Percentiles rank a stretch among this genome's conserved stretches.
Conservation (phyloP, 192 early-diverging fungal species). For the Entrophospora sp. region DNA sequence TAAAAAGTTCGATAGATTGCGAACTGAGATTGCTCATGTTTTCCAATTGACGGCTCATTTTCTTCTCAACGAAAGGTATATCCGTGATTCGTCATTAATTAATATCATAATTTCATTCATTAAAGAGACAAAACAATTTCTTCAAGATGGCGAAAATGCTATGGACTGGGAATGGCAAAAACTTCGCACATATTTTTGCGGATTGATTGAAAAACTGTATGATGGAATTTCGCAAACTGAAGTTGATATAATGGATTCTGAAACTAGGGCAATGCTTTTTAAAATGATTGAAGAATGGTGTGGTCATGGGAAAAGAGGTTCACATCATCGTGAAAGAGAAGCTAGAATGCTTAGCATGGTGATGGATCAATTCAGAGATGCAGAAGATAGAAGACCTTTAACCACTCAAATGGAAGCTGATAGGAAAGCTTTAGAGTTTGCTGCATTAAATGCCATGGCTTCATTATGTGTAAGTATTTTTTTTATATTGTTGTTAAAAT, state of each 20-base stretch:
- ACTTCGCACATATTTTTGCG: constrained; percentile 83
- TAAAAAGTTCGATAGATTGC: constrained; percentile 58
- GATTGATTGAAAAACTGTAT: constrained; percentile 79
- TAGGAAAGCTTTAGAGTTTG: constrained; percentile 61
- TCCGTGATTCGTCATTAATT: constrained; percentile 54
- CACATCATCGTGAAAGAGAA: constrained; percentile 50
- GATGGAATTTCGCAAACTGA: constrained; percentile 49
- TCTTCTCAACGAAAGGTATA: constrained; percentile 44
- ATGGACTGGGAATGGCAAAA: constrained; percentile 83
- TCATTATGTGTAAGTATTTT: constrained; percentile 55
- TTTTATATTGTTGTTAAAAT: neutral
- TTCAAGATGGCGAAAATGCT: constrained; percentile 67
- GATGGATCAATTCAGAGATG: constrained; percentile 66
- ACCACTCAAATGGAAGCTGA: constrained; percentile 69
- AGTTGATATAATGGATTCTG: constrained; percentile 61
- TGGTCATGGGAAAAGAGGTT: constrained; percentile 62
- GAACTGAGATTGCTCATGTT: constrained; percentile 65
- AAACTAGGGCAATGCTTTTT: constrained; percentile 68
- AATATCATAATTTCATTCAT: constrained; percentile 63
- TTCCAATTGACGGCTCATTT: constrained; percentile 60
- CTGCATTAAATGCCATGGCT: constrained; percentile 84
- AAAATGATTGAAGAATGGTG: constrained; percentile 89
- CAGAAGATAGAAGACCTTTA: constrained; percentile 51
- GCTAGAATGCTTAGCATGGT: constrained; percentile 55
- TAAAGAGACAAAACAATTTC: constrained; percentile 66